phyloP scores from a whole-genome alignment of 768 basidiomycete genomes.

The Pulveroboletus sp. region DNA sequence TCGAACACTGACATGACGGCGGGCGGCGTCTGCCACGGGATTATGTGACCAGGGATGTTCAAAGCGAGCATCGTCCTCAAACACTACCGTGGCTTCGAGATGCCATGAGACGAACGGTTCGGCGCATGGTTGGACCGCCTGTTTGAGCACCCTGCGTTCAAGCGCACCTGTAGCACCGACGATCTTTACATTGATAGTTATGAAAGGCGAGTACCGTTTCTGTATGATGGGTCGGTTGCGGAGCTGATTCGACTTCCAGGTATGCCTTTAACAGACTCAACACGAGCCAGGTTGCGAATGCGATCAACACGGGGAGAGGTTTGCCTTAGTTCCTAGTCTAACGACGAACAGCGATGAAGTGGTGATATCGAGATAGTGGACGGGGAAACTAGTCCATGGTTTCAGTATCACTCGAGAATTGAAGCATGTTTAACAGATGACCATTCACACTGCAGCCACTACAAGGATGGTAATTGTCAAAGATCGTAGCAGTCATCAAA shows the following conservation, averaged over 20 bases:
- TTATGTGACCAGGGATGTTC: conserved; percentile 54
- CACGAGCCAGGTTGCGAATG: conserved; percentile 73
- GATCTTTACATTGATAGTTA: conserved; percentile 70
- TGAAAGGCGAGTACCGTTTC: conserved; percentile 46
- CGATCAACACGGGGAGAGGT: conserved; percentile 64
- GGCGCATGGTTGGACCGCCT: conserved; percentile 52
- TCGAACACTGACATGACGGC: too few relatives aligned
- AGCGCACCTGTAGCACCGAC: conserved; percentile 64
- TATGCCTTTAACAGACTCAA: conserved; percentile 78
- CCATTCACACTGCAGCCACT: background rate
- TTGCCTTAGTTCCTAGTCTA: too few relatives aligned
- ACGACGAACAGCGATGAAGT: too few relatives aligned
- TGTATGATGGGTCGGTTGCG: background rate
- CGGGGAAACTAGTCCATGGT: too few relatives aligned
- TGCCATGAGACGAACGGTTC: conserved; percentile 50
- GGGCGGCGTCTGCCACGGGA: too few relatives aligned
- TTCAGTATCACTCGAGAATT: too few relatives aligned
- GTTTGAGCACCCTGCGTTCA: conserved; percentile 61
- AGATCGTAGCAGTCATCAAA: conserved; percentile 4
- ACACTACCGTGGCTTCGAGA: conserved; percentile 64
- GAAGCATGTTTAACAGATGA: too few relatives aligned
- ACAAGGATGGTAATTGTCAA: background rate
- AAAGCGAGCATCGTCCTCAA: conserved; percentile 61
- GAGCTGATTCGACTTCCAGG: conserved; percentile 32
- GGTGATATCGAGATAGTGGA: too few relatives aligned